Evolutionary conservation across 1,284 basidiomycete species (phyloP), one percentile per base, ranked within the genome.

Genomic region (Kalmanozyma brasiliensis): DNA sequence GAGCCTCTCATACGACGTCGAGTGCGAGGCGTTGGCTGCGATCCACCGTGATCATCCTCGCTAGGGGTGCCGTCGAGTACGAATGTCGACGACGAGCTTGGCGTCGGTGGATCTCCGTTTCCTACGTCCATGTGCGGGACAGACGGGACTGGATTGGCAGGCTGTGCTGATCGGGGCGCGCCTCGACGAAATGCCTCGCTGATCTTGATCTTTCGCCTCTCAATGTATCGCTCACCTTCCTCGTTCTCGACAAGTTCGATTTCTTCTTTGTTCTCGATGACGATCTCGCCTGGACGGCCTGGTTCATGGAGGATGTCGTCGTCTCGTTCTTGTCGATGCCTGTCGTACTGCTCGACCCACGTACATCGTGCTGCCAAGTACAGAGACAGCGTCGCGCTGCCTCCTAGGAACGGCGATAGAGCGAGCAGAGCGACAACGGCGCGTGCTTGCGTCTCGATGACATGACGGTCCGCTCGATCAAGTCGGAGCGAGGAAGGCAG

Each of bases 211-310:
- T 57, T 45, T 17, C 58, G 52, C 13, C 49, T 7, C 38, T 67
- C 64, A 29, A 67, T 24, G 34, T 52, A 57, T 2, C 52, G 35
- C 17, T 67, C 64, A 6, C 64, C 58, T 23, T 61, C 52, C 32
- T 49, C 45, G 38, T 60, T 67, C 37, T 67, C 57, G 22, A 67
- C 23, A 24, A 61, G 57, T 85, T 17, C 86, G 85, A 16, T 49
- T 32, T 73, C 58, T 35, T 61, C 86, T 17, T 87, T 87, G 44
- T 86, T 84, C 20, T 85, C 86, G 6, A 84, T 84, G 9, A 77
- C 77, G 11, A 40, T 49, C 17, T 76, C 63, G 8, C 17, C 38
- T 19, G 60, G 70, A 36, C 32, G 34, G 14, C 6, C 29, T 5
- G 35, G 30, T 17, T 43, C 23, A n/a, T 24, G 33, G 23, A 63